Conservation (phyloP, 139 green algal genomes). For the Chlorella sp. region DNA sequence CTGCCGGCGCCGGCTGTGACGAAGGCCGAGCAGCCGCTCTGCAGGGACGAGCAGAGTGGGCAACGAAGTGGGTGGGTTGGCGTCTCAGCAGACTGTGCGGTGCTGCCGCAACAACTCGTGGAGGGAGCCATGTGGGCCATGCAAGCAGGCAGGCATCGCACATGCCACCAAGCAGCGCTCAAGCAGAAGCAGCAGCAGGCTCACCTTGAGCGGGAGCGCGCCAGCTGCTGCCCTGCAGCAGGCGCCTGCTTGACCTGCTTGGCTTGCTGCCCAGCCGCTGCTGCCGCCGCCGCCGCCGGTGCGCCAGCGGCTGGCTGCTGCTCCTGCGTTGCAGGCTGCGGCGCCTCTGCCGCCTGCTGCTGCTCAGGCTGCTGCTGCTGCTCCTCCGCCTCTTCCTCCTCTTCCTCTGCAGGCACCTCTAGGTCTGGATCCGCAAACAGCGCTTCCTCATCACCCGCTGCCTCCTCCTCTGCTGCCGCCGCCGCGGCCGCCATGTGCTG, state of each 20-base stretch:
- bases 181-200: neutral
- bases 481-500: neutral
- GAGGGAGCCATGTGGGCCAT: neutral
- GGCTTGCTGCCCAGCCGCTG: neutral
- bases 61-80: too few species aligned
- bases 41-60: too few species aligned
- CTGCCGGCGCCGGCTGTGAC: neutral
- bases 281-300: neutral
- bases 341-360: neutral
- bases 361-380: neutral
- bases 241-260: neutral
- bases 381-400: neutral
- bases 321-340: neutral
- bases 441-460: conserved; percentile 8
- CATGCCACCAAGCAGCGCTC: neutral
- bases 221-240: neutral
- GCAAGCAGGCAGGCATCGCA: neutral
- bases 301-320: neutral
- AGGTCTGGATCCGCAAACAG: conserved; percentile 4
- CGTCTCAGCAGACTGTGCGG: too few species aligned
- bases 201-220: neutral
- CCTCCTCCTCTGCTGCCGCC: neutral
- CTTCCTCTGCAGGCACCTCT: conserved; percentile 7
- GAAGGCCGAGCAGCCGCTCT: too few species aligned
- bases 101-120: too few species aligned